Evolutionary conservation across 2,329 filamentous ascomycete genomes (phyloP).

Genomic region (Phialophora chinensis): DNA sequence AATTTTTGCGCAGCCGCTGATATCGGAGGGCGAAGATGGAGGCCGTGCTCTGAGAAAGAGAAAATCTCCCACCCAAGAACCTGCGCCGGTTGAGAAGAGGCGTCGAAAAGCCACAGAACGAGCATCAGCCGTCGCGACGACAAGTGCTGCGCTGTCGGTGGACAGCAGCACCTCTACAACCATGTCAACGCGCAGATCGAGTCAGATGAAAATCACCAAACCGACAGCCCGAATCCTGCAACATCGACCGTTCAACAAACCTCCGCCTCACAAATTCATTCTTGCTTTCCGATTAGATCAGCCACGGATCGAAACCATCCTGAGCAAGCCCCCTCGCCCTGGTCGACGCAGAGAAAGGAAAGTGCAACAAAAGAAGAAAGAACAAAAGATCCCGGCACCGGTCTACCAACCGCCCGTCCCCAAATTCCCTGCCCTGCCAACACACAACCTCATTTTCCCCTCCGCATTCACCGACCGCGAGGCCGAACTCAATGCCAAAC

Average conservation of each 20-base stretch:
- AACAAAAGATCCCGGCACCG: slow-evolving; percentile 49
- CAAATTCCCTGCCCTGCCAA: slow-evolving; percentile 40
- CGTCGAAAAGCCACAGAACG: slow-evolving; percentile 35
- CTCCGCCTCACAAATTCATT: slow-evolving; percentile 56
- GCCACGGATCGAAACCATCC: slow-evolving; percentile 64
- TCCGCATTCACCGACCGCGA: slow-evolving; percentile 83
- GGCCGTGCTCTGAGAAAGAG: slow-evolving; percentile 81
- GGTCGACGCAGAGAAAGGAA: slow-evolving; percentile 56
- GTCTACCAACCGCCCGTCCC: slow-evolving; percentile 57
- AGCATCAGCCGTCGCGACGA: slow-evolving; percentile 27
- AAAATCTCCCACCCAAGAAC: slow-evolving; percentile 74
- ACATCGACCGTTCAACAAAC: slow-evolving; percentile 40
- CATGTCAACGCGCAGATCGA: slow-evolving; percentile 48
- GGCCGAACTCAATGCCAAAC: slow-evolving; percentile 84
- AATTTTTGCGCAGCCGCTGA: slow-evolving; percentile 59
- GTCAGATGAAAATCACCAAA: slow-evolving; percentile 44
- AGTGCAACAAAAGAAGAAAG: slow-evolving; percentile 39
- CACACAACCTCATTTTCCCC: slow-evolving; percentile 51
- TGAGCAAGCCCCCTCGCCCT: slow-evolving; percentile 65
- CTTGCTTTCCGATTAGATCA: slow-evolving; percentile 66
- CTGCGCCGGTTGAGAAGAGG: slow-evolving; percentile 35
- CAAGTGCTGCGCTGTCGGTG: slow-evolving; percentile 32
- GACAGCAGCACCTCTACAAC: slow-evolving; percentile 32
- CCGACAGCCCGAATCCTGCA: slow-evolving; percentile 38
- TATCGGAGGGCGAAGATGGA: slow-evolving; percentile 61